Conservation (phyloP, 2,329 filamentous ascomycete species). For the Fusarium albidum region DNA sequence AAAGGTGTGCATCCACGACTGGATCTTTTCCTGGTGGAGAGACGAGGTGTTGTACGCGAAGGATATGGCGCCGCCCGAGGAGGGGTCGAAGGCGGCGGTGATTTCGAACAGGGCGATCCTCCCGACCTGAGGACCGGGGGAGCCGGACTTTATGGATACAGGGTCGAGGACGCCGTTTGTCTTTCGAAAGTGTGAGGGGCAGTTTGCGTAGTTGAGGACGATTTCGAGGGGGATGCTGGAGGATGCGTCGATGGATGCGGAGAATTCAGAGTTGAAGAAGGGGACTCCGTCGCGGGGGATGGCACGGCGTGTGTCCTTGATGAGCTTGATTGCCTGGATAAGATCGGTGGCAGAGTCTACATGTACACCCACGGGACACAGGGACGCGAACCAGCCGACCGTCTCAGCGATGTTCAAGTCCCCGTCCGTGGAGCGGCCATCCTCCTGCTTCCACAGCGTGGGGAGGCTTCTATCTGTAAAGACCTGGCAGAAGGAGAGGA, state of each 20-base stretch:
- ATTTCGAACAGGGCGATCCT: slow-evolving; percentile 61
- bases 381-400: slow-evolving; percentile 67
- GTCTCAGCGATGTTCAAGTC: slow-evolving; percentile 63
- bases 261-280: slow-evolving; percentile 58
- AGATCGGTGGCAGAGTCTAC: slow-evolving; percentile 57
- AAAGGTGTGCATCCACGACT: slow-evolving; percentile 56
- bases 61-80: slow-evolving; percentile 53
- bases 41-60: slow-evolving; percentile 55
- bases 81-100: slow-evolving; percentile 55
- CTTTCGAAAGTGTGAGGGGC: slow-evolving; percentile 56
- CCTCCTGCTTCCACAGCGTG: slow-evolving; percentile 63
- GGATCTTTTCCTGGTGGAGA: slow-evolving; percentile 52
- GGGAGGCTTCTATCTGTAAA: slow-evolving; percentile 62
- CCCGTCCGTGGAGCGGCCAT: slow-evolving; percentile 54
- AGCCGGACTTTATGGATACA: slow-evolving; percentile 48
- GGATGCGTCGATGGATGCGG: slow-evolving; percentile 42
- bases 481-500: slow-evolving; percentile 63
- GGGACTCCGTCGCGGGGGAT: slow-evolving; percentile 55
- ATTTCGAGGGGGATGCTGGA: slow-evolving; percentile 63
- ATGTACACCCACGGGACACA: slow-evolving; percentile 59
- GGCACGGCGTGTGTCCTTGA: slow-evolving; percentile 60
- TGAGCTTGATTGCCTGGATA: slow-evolving; percentile 57
- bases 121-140: slow-evolving; percentile 53
- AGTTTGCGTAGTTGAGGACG: slow-evolving; percentile 64
- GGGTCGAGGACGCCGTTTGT: slow-evolving; percentile 60